Evolutionary conservation across 768 basidiomycete species (phyloP).

Genomic region (Tephrocybe rancida): DNA sequence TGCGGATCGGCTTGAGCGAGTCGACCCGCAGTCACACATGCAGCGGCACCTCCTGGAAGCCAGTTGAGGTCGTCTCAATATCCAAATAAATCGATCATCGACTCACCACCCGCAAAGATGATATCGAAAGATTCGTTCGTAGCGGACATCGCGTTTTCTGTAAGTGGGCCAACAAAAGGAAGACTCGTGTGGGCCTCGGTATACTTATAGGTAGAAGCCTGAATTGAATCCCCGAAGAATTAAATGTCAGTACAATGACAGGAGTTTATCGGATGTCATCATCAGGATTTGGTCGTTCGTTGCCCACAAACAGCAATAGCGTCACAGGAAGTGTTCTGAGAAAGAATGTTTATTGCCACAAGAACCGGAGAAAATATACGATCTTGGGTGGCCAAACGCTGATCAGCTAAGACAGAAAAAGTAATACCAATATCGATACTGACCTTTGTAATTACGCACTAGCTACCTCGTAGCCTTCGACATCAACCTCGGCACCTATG

Average conservation of each 20-base stretch:
- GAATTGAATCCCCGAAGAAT: too few relatives aligned
- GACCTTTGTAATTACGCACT: slow-evolving; percentile 4
- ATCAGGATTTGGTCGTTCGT: too few relatives aligned
- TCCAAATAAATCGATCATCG: neutral
- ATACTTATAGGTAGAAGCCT: neutral
- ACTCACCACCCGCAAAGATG: slow-evolving; percentile 59
- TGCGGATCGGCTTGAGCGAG: slow-evolving; percentile 54
- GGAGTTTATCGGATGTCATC: too few relatives aligned
- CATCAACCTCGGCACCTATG: slow-evolving; percentile 5
- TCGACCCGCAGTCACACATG: slow-evolving; percentile 58
- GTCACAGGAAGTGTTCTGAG: too few relatives aligned
- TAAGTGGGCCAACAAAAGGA: neutral
- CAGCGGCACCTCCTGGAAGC: slow-evolving; percentile 50
- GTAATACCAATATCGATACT: too few relatives aligned
- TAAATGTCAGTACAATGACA: too few relatives aligned
- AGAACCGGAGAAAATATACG: too few relatives aligned
- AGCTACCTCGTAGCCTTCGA: slow-evolving; percentile 28
- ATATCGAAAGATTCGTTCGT: slow-evolving; percentile 39
- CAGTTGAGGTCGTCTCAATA: neutral
- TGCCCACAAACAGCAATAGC: too few relatives aligned
- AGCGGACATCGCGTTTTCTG: slow-evolving; percentile 1
- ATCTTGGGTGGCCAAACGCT: too few relatives aligned
- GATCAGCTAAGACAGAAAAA: too few relatives aligned
- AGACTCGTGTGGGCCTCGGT: neutral
- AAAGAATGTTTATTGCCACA: too few relatives aligned